These are phyloP conservation scores for Hysterium pulicare DNA, from an alignment of 2,329 filamentous ascomycete genomes.

Conservation along the genomic window DNA sequence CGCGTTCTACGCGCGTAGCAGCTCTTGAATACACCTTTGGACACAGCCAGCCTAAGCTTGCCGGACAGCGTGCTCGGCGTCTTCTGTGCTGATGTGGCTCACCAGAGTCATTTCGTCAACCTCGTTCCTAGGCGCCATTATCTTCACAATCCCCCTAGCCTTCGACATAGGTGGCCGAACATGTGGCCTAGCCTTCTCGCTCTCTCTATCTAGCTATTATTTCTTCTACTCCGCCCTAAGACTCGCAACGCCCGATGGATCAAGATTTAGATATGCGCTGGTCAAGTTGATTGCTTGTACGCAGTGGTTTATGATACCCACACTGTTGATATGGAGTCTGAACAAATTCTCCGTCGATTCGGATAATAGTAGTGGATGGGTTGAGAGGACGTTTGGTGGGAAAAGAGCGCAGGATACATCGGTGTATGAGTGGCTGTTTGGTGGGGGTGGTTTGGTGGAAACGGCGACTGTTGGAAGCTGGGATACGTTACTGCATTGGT, in stretches of 20 bases:
- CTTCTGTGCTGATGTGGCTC: constrained; percentile 70
- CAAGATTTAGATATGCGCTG: constrained; percentile 69
- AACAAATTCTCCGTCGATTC: constrained; percentile 92
- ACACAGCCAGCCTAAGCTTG: constrained; percentile 26
- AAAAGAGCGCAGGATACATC: constrained; percentile 62
- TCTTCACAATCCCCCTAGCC: constrained; percentile 92
- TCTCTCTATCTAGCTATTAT: constrained; percentile 86
- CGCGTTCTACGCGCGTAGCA: constrained; percentile 23
- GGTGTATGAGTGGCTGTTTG: constrained; percentile 82
- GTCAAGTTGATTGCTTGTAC: constrained; percentile 67
- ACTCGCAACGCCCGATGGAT: constrained; percentile 74
- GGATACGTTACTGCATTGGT: constrained; percentile 86
- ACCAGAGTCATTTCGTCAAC: constrained; percentile 75
- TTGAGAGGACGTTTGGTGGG: constrained; percentile 71
- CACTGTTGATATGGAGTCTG: constrained; percentile 88
- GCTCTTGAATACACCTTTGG: not conserved
- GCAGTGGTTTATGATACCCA: constrained; percentile 84
- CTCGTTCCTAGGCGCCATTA: constrained; percentile 84
- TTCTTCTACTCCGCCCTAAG: constrained; percentile 79
- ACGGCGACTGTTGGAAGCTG: constrained; percentile 76
- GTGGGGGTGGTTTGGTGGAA: constrained; percentile 78
- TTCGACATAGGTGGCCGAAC: constrained; percentile 97
- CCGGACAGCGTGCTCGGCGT: constrained; percentile 48
- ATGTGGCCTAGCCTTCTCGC: constrained; percentile 89
- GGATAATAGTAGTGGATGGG: constrained; percentile 69